Percentiles rank a stretch among this genome's conserved stretches.
These are phyloP conservation scores for Penicillium silybi DNA, from an alignment of 495 filamentous ascomycete species.

Conservation along the genomic window DNA sequence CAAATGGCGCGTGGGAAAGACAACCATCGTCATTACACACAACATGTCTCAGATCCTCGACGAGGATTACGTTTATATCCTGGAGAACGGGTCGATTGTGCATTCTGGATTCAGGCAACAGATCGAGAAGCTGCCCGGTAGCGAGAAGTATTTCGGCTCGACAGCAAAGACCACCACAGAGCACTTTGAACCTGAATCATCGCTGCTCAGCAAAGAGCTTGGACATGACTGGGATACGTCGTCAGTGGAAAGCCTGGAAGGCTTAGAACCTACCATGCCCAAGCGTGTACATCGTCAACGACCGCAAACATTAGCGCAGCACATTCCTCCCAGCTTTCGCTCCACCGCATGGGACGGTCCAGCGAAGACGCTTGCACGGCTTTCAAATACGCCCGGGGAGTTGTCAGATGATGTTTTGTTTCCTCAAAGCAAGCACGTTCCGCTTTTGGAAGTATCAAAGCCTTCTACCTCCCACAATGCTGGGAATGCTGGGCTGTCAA, in stretches of 20 bases:
- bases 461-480: not conserved
- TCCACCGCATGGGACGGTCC: slow-evolving; percentile 7
- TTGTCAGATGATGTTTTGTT: not conserved
- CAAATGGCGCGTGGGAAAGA: slow-evolving; percentile 64
- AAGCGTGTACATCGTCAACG: not conserved
- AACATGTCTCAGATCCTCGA: slow-evolving; percentile 76
- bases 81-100: slow-evolving; percentile 67
- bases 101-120: slow-evolving; percentile 59
- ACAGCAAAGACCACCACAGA: not conserved
- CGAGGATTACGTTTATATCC: slow-evolving; percentile 74
- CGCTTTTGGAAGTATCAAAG: not conserved
- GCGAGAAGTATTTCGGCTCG: slow-evolving; percentile 18
- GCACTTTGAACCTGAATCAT: not conserved
- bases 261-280: not conserved
- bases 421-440: not conserved
- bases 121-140: slow-evolving; percentile 31
- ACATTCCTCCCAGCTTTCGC: slow-evolving; percentile 13
- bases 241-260: not conserved
- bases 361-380: not conserved
- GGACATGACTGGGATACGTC: slow-evolving; percentile 3
- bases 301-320: slow-evolving; percentile 11
- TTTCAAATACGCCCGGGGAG: not conserved
- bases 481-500: not conserved
- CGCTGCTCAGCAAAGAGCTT: not conserved
- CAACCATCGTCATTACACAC: slow-evolving; percentile 86